These are phyloP conservation scores for Didymella pomorum DNA, from an alignment of 2,329 filamentous ascomycete genomes.

Conservation along the genomic window DNA sequence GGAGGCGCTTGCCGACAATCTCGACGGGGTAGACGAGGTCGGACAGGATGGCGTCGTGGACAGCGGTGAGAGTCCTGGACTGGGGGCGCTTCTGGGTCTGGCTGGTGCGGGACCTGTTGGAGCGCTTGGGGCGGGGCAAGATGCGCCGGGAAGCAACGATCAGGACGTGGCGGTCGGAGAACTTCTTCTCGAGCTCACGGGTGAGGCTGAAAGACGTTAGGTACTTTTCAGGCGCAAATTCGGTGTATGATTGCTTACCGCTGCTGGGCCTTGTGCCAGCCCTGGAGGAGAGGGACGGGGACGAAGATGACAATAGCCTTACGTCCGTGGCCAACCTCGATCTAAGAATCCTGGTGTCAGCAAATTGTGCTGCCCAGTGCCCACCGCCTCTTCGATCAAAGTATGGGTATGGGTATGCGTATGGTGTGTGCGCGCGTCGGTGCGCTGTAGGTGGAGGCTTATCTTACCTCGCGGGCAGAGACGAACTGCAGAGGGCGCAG, in stretches of 20 bases:
- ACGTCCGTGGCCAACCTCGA: slow-evolving; percentile 99
- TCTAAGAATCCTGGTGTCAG: slow-evolving; percentile 73
- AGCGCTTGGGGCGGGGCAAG: slow-evolving; percentile 97
- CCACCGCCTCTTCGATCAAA: slow-evolving; percentile 61
- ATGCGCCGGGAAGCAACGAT: slow-evolving; percentile 99
- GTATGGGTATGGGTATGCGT: slow-evolving; percentile 23
- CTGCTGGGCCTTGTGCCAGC: slow-evolving; percentile 99
- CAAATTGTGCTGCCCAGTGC: slow-evolving; percentile 62
- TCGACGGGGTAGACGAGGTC: slow-evolving; percentile 99
- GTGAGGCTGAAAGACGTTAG: slow-evolving; percentile 72
- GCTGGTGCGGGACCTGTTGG: slow-evolving; percentile 92
- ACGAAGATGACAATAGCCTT: slow-evolving; percentile 99
- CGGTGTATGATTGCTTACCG: slow-evolving; percentile 71
- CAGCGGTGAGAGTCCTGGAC: slow-evolving; percentile 95
- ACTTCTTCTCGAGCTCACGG: slow-evolving; percentile 99
- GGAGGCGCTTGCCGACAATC: slow-evolving; percentile 98
- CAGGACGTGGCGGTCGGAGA: slow-evolving; percentile 99
- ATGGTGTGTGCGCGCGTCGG: slow-evolving; percentile 29
- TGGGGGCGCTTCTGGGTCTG: slow-evolving; percentile 99
- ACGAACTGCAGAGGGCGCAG: slow-evolving; percentile 98
- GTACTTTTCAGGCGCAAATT: no score
- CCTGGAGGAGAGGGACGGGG: slow-evolving; percentile 96
- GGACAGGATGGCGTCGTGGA: slow-evolving; percentile 97
- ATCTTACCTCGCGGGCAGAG: slow-evolving; percentile 98
- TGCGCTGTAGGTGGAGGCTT: slow-evolving; percentile 45